These are phyloP conservation scores for Biscogniauxia sp. DNA, from an alignment of 2,329 filamentous ascomycete species.

Conservation along the genomic window DNA sequence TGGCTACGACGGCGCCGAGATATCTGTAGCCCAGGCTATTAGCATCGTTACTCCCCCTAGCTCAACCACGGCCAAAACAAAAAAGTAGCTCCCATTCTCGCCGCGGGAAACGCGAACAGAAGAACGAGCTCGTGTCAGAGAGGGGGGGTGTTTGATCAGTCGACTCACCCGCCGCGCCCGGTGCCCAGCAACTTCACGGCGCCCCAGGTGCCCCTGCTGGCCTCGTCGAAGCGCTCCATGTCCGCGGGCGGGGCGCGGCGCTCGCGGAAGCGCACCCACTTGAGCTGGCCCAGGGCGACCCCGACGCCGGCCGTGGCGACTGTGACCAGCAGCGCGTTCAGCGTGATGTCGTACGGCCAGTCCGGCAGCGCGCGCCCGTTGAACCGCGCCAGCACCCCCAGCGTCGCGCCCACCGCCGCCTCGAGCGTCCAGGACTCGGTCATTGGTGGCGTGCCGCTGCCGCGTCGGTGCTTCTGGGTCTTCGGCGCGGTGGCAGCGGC, in stretches of 20 bases:
- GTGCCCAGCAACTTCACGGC: conserved; percentile 28
- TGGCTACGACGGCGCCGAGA: conserved; percentile 26
- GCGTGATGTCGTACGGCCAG: conserved; percentile 33
- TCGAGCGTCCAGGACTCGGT: conserved; percentile 28
- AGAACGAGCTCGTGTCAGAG: no score
- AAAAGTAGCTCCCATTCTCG: background rate
- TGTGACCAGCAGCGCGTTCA: conserved; percentile 33
- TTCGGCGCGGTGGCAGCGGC: conserved; percentile 1
- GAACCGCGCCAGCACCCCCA: conserved; percentile 31
- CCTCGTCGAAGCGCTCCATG: conserved; percentile 35
- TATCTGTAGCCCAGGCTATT: conserved; percentile 10
- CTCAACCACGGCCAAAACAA: background rate
- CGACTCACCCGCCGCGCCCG: conserved; percentile 29
- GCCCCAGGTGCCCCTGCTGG: conserved; percentile 32
- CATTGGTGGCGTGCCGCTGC: background rate
- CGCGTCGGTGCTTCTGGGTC: conserved; percentile 4
- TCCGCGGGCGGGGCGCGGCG: conserved; percentile 28
- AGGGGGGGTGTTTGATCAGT: no score
- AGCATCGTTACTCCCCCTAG: background rate
- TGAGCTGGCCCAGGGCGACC: conserved; percentile 32
- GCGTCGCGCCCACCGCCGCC: conserved; percentile 28
- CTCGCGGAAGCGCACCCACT: conserved; percentile 34
- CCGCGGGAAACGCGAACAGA: background rate
- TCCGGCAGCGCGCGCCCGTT: conserved; percentile 27
- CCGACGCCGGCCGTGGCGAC: conserved; percentile 30